Percentiles rank a stretch among this genome's conserved stretches.
Conservation (phyloP, 2,329 filamentous ascomycete genomes). For the Cercospora zeina region DNA sequence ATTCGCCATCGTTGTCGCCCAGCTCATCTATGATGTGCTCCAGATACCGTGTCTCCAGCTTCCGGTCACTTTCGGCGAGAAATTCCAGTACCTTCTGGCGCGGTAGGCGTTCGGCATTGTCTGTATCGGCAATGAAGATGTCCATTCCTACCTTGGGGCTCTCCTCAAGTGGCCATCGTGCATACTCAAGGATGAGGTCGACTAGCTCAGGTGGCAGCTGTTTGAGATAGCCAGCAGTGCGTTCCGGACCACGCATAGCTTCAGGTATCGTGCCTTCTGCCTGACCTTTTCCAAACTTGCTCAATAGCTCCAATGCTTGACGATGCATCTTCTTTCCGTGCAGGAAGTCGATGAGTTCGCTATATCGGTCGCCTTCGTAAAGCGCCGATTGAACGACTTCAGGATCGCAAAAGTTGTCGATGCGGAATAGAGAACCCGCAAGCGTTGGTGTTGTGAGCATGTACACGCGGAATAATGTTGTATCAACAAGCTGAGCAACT, state of each 20-base stretch:
- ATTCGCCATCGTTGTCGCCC: conserved; percentile 77
- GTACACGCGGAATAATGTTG: conserved; percentile 88
- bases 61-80: conserved; percentile 66
- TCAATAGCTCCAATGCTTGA: conserved; percentile 78
- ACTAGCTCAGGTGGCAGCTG: conserved; percentile 82
- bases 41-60: conserved; percentile 76
- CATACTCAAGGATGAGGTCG: conserved; percentile 87
- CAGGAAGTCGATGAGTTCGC: conserved; percentile 94
- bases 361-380: conserved; percentile 83
- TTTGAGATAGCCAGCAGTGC: conserved; percentile 88
- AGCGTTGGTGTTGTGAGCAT: conserved; percentile 88
- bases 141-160: conserved; percentile 82
- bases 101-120: conserved; percentile 89
- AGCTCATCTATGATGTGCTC: conserved; percentile 90
- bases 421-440: conserved; percentile 85
- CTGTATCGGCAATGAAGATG: conserved; percentile 86
- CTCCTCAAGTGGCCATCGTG: conserved; percentile 77
- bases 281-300: conserved; percentile 69
- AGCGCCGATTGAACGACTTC: conserved; percentile 92
- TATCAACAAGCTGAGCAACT: conserved; percentile 85
- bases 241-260: conserved; percentile 73
- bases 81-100: conserved; percentile 74
- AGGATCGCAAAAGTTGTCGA: conserved; percentile 96
- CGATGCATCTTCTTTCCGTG: conserved; percentile 92
- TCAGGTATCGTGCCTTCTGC: conserved; percentile 50